These are phyloP conservation scores for Imleria badia DNA, from an alignment of 768 basidiomycete species.

Conservation along the genomic window DNA sequence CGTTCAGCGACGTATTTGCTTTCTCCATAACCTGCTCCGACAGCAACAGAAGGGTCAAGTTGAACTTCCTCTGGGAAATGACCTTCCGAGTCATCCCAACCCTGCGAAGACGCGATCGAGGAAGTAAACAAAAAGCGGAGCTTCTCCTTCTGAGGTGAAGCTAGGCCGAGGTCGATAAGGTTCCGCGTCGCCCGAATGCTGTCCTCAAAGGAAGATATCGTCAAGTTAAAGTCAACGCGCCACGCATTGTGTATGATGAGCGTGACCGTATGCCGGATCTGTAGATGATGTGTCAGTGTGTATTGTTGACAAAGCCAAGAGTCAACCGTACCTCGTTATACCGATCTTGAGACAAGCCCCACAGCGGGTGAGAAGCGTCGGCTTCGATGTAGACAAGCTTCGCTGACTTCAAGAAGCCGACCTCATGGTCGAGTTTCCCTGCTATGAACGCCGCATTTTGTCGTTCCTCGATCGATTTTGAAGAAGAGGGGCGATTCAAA, in stretches of 20 bases:
- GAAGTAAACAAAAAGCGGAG: conserved; percentile 42
- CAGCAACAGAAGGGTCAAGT: conserved; percentile 32
- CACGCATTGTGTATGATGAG: conserved; percentile 45
- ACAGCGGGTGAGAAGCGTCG: conserved; percentile 24
- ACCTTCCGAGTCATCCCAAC: conserved; percentile 29
- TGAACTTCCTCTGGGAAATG: conserved; percentile 38
- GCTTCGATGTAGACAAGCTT: conserved; percentile 39
- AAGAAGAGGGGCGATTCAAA: conserved; percentile 30
- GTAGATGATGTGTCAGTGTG: neutral
- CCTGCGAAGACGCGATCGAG: conserved; percentile 36
- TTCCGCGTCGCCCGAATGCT: conserved; percentile 40
- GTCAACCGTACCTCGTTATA: conserved; percentile 17
- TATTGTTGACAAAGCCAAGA: neutral
- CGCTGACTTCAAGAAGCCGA: conserved; percentile 24
- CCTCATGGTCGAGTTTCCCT: conserved; percentile 32
- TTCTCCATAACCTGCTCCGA: conserved; percentile 46
- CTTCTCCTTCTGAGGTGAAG: conserved; percentile 24
- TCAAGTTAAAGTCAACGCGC: conserved; percentile 43
- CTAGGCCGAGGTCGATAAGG: conserved; percentile 31
- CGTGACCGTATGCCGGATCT: conserved; percentile 36
- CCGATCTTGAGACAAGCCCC: conserved; percentile 29
- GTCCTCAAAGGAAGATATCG: conserved; percentile 43
- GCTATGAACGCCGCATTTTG: conserved; percentile 30
- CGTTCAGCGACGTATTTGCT: conserved; percentile 45
- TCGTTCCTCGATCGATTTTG: conserved; percentile 20